phyloP scores from a whole-genome alignment of 306 rosid species.

The Mimosa pudica region DNA sequence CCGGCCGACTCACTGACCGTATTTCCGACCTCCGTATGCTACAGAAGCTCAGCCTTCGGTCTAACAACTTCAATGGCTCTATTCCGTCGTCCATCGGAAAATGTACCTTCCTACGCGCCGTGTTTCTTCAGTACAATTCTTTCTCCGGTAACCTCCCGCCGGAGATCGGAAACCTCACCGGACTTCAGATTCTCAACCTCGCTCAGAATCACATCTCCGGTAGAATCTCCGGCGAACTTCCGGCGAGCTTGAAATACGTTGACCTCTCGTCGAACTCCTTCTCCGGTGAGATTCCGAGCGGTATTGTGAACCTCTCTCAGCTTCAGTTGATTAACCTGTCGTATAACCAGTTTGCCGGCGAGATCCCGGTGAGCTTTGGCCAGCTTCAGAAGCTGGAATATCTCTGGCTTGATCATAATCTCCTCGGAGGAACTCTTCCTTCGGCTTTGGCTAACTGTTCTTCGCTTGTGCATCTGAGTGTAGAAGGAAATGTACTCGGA shows the following conservation, averaged over 20 bases:
- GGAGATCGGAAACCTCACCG: conserved; percentile 66
- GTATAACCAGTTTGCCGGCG: conserved; percentile 69
- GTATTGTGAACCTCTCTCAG: conserved; percentile 52
- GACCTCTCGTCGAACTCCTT: conserved; percentile 83
- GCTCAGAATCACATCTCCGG: conserved; percentile 84
- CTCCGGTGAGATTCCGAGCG: conserved; percentile 73
- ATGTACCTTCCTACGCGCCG: conserved; percentile 64
- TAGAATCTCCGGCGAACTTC: conserved; percentile 51
- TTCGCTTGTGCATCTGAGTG: conserved; percentile 80
- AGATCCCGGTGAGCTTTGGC: conserved; percentile 78
- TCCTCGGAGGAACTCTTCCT: conserved; percentile 74
- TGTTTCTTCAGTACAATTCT: conserved; percentile 74
- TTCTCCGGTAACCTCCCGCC: conserved; percentile 71
- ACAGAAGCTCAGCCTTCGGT: conserved; percentile 71
- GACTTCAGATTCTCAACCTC: conserved; percentile 60
- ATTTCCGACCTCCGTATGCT: conserved; percentile 60
- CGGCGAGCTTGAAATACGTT: conserved; percentile 53
- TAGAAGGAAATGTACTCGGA: conserved; percentile 68
- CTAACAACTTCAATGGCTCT: conserved; percentile 78
- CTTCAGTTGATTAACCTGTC: conserved; percentile 82
- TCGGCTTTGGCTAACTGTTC: conserved; percentile 87
- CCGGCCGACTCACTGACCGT: conserved; percentile 67
- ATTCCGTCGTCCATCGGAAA: conserved; percentile 64
- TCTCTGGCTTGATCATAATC: conserved; percentile 87
- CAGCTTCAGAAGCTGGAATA: conserved; percentile 73